Evolutionary conservation across 129 eudicot species (phyloP), one percentile per base, ranked within the genome.

Genomic region (Centella asiatica): DNA sequence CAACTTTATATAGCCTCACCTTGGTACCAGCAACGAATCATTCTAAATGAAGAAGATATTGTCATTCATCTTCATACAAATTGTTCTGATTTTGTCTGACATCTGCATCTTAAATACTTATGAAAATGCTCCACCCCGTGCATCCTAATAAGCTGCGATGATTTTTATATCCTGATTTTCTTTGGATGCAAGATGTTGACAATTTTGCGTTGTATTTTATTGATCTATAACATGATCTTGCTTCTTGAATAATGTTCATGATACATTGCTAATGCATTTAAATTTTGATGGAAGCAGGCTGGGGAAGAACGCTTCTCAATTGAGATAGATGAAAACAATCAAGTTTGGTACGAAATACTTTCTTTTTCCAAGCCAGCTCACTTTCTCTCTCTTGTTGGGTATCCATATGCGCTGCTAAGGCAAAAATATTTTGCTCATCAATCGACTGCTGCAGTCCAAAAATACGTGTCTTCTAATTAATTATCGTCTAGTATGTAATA

Each of bases 221-320:
- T n/a, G n/a, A n/a, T n/a, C n/a, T n/a, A n/a, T n/a, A n/a, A n/a
- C n/a, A n/a, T n/a, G n/a, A n/a, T n/a, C n/a, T n/a, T n/a, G n/a
- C n/a, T n/a, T n/a, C n/a, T n/a, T n/a, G n/a, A n/a, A n/a, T n/a
- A n/a, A n/a, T n/a, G n/a, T n/a, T n/a, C n/a, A n/a, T n/a, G n/a
- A n/a, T n/a, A n/a, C n/a, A n/a, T n/a, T n/a, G n/a, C n/a, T n/a
- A n/a, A n/a, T n/a, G n/a, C n/a, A n/a, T n/a, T n/a, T 48, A 23
- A 9, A n/a, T 58, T 44, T 62, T 66, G 72, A 33, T 70, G 18
- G 25, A 28, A 65, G 48, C 97, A 89, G 97, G 85, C 86, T 10
- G 97, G 97, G 57, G 97, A 90, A 83, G 97, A 90, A 67, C 90
- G 97, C 1, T 89, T 89, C 75, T 83, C 95, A 39, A 60, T 86